These are phyloP conservation scores for Lipomyces japonicus DNA, from an alignment of 805 yeast species.

Conservation along the genomic window DNA sequence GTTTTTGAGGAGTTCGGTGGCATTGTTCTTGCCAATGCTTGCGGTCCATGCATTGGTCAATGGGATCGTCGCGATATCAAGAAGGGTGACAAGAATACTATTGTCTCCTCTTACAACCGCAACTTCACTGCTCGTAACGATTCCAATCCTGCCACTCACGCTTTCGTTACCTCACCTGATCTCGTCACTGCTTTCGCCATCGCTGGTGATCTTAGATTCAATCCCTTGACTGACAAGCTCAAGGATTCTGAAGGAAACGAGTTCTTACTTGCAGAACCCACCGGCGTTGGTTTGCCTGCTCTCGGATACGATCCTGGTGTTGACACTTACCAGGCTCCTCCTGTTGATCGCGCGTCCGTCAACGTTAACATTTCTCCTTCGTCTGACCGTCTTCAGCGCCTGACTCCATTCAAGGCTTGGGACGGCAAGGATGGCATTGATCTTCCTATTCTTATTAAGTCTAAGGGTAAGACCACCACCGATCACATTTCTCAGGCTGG, in stretches of 20 bases:
- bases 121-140: slow-evolving; percentile 97
- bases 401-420: slow-evolving; percentile 88
- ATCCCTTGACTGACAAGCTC: slow-evolving; percentile 86
- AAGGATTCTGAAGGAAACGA: slow-evolving; percentile 60
- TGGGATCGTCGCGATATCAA: slow-evolving; percentile 77
- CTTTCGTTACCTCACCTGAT: slow-evolving; percentile 98
- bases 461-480: slow-evolving; percentile 97
- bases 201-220: slow-evolving; percentile 87
- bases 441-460: slow-evolving; percentile 76
- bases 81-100: slow-evolving; percentile 70
- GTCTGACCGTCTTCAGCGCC: slow-evolving; percentile 86
- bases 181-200: slow-evolving; percentile 95
- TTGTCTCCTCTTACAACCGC: slow-evolving; percentile 95
- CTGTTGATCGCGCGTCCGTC: slow-evolving; percentile 55
- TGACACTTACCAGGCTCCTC: slow-evolving; percentile 65
- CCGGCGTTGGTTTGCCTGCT: slow-evolving; percentile 68
- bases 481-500: slow-evolving; percentile 99
- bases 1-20: slow-evolving; percentile 87
- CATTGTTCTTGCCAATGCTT: slow-evolving; percentile 89
- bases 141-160: slow-evolving; percentile 96
- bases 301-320: slow-evolving; percentile 53
- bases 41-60: slow-evolving; percentile 99
- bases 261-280: slow-evolving; percentile 73
- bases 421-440: slow-evolving; percentile 69
- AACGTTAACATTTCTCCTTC: slow-evolving; percentile 70